Conservation (phyloP, 352 stramenopile genomes). For the Globisporangium cylindrosporum region DNA sequence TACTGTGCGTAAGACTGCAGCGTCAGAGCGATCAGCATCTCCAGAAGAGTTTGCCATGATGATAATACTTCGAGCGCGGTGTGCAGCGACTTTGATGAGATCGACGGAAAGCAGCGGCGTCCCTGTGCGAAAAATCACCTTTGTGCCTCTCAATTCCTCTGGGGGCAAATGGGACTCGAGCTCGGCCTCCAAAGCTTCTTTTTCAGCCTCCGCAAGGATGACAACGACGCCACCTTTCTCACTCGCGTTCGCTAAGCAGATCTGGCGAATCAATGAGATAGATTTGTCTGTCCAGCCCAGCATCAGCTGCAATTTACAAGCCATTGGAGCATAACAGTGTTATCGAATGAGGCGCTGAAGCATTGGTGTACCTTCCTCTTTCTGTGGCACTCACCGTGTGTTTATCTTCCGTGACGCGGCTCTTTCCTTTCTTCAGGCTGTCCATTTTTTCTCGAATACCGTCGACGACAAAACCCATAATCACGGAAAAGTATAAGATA, state of each 20-base stretch:
- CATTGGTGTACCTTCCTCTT: not conserved
- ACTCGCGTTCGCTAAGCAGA: constrained; percentile 85
- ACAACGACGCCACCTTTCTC: constrained; percentile 82
- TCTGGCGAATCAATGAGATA: constrained; percentile 81
- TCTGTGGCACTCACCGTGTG: constrained; percentile 55
- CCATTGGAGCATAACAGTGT: not conserved
- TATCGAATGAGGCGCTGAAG: not conserved
- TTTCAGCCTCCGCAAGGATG: constrained; percentile 69
- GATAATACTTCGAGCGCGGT: constrained; percentile 76
- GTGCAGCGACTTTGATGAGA: constrained; percentile 75
- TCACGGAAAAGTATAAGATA: constrained; percentile 87
- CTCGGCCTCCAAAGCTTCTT: constrained; percentile 75
- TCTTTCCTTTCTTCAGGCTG: constrained; percentile 86
- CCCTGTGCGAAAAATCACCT: constrained; percentile 79
- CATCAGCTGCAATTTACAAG: constrained; percentile 43
- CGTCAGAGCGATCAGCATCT: constrained; percentile 81
- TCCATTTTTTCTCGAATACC: constrained; percentile 87
- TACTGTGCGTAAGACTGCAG: constrained; percentile 70
- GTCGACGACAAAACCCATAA: constrained; percentile 89
- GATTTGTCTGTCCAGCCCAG: constrained; percentile 88
- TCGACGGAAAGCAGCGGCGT: constrained; percentile 80
- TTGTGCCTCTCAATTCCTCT: constrained; percentile 64
- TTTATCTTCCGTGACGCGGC: constrained; percentile 68
- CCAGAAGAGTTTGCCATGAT: constrained; percentile 72
- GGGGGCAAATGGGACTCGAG: constrained; percentile 54